phyloP scores from a whole-genome alignment of 163 green algal genomes.

The Prototheca cutis region DNA sequence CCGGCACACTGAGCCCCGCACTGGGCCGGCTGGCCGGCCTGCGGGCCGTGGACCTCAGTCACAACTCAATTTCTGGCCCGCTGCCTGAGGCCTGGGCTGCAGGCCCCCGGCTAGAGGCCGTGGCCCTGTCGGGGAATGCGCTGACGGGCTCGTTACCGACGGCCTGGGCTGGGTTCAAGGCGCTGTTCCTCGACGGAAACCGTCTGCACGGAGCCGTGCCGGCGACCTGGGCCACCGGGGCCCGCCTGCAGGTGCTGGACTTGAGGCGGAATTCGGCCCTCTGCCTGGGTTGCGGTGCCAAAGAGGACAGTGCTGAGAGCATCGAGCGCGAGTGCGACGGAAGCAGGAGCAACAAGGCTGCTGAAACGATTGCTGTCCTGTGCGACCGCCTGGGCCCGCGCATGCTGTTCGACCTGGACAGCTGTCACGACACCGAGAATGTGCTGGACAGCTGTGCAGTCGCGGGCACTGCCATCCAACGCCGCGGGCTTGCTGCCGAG shows the following conservation, averaged over 20 bases:
- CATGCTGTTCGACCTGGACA: too few relatives aligned
- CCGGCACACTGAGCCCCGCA: not conserved
- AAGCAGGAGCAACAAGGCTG: too few relatives aligned
- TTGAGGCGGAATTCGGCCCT: not conserved
- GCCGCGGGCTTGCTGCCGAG: too few relatives aligned
- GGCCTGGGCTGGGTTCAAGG: not conserved
- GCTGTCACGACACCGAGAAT: too few relatives aligned
- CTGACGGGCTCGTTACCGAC: slow-evolving; percentile 17
- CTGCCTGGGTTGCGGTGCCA: too few relatives aligned
- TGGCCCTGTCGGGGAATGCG: slow-evolving; percentile 15
- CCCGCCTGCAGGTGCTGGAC: not conserved
- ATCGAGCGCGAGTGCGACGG: too few relatives aligned
- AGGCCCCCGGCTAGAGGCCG: slow-evolving; percentile 12
- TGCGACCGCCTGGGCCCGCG: not conserved
- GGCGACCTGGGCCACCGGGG: not conserved
- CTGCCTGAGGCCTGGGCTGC: slow-evolving; percentile 16
- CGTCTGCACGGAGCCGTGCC: not conserved
- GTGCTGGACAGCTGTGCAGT: too few relatives aligned
- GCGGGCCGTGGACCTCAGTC: slow-evolving; percentile 22
- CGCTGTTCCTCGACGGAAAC: not conserved
- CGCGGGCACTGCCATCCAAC: too few relatives aligned
- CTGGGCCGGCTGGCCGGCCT: slow-evolving; percentile 15
- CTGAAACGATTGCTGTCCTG: too few relatives aligned
- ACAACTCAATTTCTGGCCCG: slow-evolving; percentile 18
- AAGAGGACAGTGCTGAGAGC: too few relatives aligned